Evolutionary conservation across 2,329 filamentous ascomycete species (phyloP), one percentile per base, ranked within the genome.

Genomic region (Pestalotiopsis fici): DNA sequence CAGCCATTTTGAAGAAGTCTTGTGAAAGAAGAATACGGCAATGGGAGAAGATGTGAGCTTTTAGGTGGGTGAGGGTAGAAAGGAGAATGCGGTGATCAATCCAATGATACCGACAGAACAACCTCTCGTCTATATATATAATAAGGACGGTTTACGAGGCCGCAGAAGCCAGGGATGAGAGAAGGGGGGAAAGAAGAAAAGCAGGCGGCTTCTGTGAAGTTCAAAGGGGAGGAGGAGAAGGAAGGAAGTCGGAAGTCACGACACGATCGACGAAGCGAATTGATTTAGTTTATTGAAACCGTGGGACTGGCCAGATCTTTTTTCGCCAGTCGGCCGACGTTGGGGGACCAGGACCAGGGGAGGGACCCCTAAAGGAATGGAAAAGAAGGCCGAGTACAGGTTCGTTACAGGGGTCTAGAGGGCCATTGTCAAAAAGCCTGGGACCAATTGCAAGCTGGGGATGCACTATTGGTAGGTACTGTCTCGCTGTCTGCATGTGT

Each of bases 1-100:
- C 83, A 67, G 85, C 82, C 86, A 88, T 88, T 67, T 66, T 80
- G 71, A 59, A 57, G 68, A 39, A 27, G 23, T 55, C 37, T 50
- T 28, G 35, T 6, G 11, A 35, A 35, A 35, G 11, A 11, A 11
- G 31, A 7, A 6, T 35, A 35, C 31, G 31, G 5, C 1, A 6
- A 31, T 50, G 37, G 64, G 43, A 65, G 27, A 25, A 37, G 50
- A 43, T 31, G 35, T 11, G 39, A 50, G 65, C 43, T 61, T 15
- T 64, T 59, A 60, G 18, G 56, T 56, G 23, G 66, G 35, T 61
- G 25, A 54, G 56, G 35, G 68, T 66, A 47, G 50, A 21, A 21
- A 13, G 15, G n/a, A 60, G 15, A 37, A 35, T 31, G 18, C 47
- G 63, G 50, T 65, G 54, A 71, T 67, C 66, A 68, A 68, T 66